Base-by-base conservation (phyloP, 2,329 filamentous ascomycete genomes). In the Cadophora gregata region DNA sequence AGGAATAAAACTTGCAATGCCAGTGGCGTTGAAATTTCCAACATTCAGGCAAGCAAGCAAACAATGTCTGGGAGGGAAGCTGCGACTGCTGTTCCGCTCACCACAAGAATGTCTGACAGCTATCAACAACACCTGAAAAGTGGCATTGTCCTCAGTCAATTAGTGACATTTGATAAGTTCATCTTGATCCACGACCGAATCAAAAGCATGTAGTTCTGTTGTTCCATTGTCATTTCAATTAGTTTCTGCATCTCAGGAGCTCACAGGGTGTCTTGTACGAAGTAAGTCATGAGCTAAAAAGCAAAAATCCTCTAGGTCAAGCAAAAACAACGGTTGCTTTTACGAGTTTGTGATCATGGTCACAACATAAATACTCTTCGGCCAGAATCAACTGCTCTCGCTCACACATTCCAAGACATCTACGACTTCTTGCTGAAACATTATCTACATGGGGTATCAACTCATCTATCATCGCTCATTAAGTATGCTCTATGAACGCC, bases 401-500 rank as follows among this genome's bases (percentile, higher is more conserved):
- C 38, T 21, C 36, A 19, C 14, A 45, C 29, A n/a, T 12, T 31
- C 12, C 31, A 21, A 21, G 42, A 12, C 9, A 21, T 31, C 14
- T 31, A 47, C 36, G 59, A 59, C 33, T 29, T 21, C 12, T n/a
- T 25, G 31, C 24, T 25, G 31, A 48, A 47, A 29, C 9, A 19
- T 16, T 42, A 66, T 59, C 14, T 59, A 56, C 61, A 59, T 42
- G 65, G 66, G 69, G 68, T 68, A 71, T 70, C 64, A 67, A 67
- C 59, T 63, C 62, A 29, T 59, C 29, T 53, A 48, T 69, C 38
- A 61, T 64, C 19, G 36, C 21, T 66, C 42, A 16, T 65, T 19
- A 60, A 27, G n/a, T n/a, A 51, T 61, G n/a, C 42, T 8, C 14
- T 33, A 33, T 21, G 48, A 38, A 53, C 38, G 59, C n/a, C 4